These are phyloP conservation scores for Phaffia australis DNA, from an alignment of 768 basidiomycete species.

Conservation along the genomic window DNA sequence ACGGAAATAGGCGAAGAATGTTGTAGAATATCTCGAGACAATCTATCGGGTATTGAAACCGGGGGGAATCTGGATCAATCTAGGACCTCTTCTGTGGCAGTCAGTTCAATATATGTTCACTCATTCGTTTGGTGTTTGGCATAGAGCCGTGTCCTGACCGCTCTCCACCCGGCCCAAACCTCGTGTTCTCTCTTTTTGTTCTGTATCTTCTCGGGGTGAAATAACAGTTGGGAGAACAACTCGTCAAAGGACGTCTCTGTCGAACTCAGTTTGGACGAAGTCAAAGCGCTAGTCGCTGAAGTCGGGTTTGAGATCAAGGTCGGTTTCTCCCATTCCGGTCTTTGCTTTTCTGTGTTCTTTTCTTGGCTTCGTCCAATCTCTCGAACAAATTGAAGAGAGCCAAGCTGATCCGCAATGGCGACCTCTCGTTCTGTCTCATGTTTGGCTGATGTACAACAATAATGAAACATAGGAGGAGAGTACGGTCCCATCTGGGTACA, in stretches of 20 bases:
- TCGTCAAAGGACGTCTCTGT: slow-evolving; percentile 40
- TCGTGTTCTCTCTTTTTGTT: background rate
- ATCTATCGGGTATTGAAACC: slow-evolving; percentile 62
- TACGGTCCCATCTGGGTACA: slow-evolving; percentile 72
- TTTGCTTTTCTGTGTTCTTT: no score
- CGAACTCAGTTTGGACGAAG: slow-evolving; percentile 80
- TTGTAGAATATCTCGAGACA: slow-evolving; percentile 12
- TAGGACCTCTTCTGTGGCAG: slow-evolving; percentile 95
- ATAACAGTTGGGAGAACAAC: slow-evolving; percentile 55
- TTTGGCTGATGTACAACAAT: background rate
- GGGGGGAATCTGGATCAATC: slow-evolving; percentile 85
- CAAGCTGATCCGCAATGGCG: no score
- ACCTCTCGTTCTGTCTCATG: no score
- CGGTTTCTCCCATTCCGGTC: slow-evolving; percentile 31
- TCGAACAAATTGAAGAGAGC: no score
- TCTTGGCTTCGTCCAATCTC: no score
- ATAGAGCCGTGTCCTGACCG: background rate
- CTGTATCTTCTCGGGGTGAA: slow-evolving; percentile 39
- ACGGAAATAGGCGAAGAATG: background rate
- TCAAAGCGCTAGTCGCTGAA: slow-evolving; percentile 58
- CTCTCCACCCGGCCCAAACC: background rate
- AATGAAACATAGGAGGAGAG: slow-evolving; percentile 57
- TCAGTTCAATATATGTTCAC: background rate
- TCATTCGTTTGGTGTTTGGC: no score
- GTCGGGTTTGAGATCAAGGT: slow-evolving; percentile 79